Evolutionary conservation across 208 protist species (phyloP), one percentile per base, ranked within the genome.

Genomic region (Lotmaria passim): DNA sequence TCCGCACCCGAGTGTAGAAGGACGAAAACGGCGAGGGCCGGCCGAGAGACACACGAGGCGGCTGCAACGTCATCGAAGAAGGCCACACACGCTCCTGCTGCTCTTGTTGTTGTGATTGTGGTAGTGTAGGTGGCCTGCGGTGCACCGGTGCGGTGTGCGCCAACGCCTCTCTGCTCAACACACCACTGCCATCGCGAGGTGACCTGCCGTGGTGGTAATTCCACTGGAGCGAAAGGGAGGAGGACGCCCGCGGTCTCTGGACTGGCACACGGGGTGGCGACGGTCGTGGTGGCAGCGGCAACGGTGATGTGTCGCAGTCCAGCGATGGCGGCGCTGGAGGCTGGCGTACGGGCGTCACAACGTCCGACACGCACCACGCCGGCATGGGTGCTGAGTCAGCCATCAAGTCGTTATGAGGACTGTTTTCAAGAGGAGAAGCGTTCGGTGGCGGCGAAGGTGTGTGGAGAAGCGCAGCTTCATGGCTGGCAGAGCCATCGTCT

Each of bases 91-190:
- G n/a, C n/a, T n/a, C n/a, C n/a, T n/a, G n/a, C n/a, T n/a, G n/a
- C n/a, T n/a, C n/a, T 31, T 3, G 47, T 15, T n/a, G 47, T 24
- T 15, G 8, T 8, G 47, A 7, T 53, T 4, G 7, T 31, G 47
- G 15, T 31, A 24, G 7, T 31, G 47, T 31, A 7, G 44, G 44
- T 21, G 19, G 14, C 15, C 34, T 26, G 53, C 53, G 53, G n/a
- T 41, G 34, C 53, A 59, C 34, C 10, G 53, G 53, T 44, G 53
- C 53, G 3, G 33, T 59, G 34, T 44, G n/a, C 33, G 53, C 53
- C 15, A 15, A 15, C 51, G 30, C 24, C 15, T 5, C 14, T 21
- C 6, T n/a, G 17, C n/a, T 14, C 4, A n/a, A 6, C 15, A 6
- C 8, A 21, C 43, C 6, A 17, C 43, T 6, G 17, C 43, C 4